Conservation (phyloP, 1,284 basidiomycete genomes). For the Quambalaria eucalypti region DNA sequence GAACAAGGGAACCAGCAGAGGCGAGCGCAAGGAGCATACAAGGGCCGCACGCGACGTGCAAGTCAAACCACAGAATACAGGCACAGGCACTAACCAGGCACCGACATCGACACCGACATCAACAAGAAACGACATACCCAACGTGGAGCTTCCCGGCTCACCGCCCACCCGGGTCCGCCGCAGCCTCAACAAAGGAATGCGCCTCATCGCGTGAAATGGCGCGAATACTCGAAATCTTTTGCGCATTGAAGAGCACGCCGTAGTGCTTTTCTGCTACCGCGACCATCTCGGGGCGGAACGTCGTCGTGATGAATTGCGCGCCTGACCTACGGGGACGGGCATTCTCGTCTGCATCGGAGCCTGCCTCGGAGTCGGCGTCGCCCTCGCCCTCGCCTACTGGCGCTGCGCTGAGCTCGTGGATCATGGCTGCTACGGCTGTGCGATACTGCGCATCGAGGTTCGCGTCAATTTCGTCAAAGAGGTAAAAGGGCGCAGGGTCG, state of each 20-base stretch:
- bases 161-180: constrained; percentile 6
- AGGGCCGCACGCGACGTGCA: too few relatives aligned
- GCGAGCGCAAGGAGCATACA: too few relatives aligned
- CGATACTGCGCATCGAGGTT: constrained; percentile 96
- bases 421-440: constrained; percentile 94
- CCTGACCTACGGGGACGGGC: too few relatives aligned
- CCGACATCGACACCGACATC: too few relatives aligned
- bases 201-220: constrained; percentile 74
- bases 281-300: constrained; percentile 94
- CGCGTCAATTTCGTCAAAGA: constrained; percentile 99
- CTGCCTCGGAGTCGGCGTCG: too few relatives aligned
- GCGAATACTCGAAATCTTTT: constrained; percentile 74
- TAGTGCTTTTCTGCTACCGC: constrained; percentile 91
- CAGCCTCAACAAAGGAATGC: constrained; percentile 70
- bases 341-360: too few relatives aligned
- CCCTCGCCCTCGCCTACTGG: too few relatives aligned
- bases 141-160: too few relatives aligned
- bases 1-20: too few relatives aligned
- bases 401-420: constrained; percentile 66
- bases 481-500: constrained; percentile 96
- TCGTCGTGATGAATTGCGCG: constrained; percentile 97
- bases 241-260: constrained; percentile 95
- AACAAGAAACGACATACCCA: too few relatives aligned
- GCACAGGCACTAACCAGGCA: too few relatives aligned
- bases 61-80: too few relatives aligned